phyloP scores from a whole-genome alignment of 352 stramenopile species.

The Globisporangium parvum region DNA sequence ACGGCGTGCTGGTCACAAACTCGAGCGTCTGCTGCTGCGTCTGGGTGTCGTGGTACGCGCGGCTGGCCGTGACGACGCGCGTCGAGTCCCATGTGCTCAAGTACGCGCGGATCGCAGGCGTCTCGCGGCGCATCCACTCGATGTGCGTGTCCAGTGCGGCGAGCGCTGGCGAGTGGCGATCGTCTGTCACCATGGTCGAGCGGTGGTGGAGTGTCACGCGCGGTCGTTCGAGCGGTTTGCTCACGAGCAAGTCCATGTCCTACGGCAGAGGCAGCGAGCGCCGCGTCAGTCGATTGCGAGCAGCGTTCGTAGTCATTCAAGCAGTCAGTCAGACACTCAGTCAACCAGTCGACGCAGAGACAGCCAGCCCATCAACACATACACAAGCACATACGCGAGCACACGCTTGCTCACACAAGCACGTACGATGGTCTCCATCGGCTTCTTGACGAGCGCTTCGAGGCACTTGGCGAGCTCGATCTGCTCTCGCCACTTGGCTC shows the following conservation, averaged over 20 bases:
- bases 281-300: too few species aligned
- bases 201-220: background rate
- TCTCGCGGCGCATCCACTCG: background rate
- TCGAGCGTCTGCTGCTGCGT: constrained; percentile 1
- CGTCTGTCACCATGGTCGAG: background rate
- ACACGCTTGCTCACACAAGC: background rate
- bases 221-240: background rate
- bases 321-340: too few species aligned
- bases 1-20: constrained; percentile 9
- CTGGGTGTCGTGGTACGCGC: constrained; percentile 4
- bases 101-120: background rate
- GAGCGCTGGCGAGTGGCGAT: background rate
- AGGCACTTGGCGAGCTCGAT: constrained; percentile 37
- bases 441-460: constrained; percentile 30
- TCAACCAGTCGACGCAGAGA: too few species aligned
- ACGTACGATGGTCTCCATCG: background rate
- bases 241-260: background rate
- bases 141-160: background rate
- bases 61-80: constrained; percentile 6
- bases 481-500: constrained; percentile 26
- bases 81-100: constrained; percentile 1
- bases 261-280: background rate
- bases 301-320: too few species aligned
- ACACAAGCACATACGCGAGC: background rate
- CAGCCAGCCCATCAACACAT: background rate